phyloP scores from a whole-genome alignment of 1,284 basidiomycete species.

The Heterobasidion parviporum region DNA sequence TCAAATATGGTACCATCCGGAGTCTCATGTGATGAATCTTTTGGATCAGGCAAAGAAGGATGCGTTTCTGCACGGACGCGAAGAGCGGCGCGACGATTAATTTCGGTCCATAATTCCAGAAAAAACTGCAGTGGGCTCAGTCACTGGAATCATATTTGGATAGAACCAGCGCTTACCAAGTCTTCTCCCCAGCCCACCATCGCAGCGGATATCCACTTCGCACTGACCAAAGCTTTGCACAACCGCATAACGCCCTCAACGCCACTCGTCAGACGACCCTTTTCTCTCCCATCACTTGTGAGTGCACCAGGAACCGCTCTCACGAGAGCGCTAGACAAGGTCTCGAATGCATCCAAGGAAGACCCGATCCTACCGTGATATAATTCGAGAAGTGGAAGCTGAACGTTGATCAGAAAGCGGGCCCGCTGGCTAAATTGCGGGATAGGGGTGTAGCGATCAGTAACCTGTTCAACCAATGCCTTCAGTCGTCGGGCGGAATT shows the following conservation, averaged over 20 bases:
- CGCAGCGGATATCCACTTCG: slow-evolving; percentile 57
- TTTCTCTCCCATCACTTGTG: slow-evolving; percentile 45
- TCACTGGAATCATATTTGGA: neutral
- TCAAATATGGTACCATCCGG: slow-evolving; percentile 71
- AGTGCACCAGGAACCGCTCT: slow-evolving; percentile 89
- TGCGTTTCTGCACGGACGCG: slow-evolving; percentile 41
- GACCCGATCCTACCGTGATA: slow-evolving; percentile 76
- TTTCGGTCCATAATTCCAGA: slow-evolving; percentile 78
- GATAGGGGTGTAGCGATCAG: slow-evolving; percentile 88
- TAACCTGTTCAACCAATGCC: slow-evolving; percentile 82
- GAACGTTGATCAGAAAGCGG: slow-evolving; percentile 78
- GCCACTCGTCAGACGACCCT: slow-evolving; percentile 62
- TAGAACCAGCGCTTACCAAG: slow-evolving; percentile 42
- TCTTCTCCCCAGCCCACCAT: slow-evolving; percentile 84
- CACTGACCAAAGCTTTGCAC: slow-evolving; percentile 77
- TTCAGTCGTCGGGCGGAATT: slow-evolving; percentile 76
- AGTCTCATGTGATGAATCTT: slow-evolving; percentile 23
- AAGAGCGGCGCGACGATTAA: slow-evolving; percentile 50
- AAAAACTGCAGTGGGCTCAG: slow-evolving; percentile 57
- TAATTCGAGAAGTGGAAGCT: slow-evolving; percentile 75
- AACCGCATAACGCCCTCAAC: slow-evolving; percentile 74
- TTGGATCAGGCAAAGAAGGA: slow-evolving; percentile 40
- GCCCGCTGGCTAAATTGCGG: slow-evolving; percentile 73
- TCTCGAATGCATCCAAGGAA: slow-evolving; percentile 91
- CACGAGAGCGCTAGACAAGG: slow-evolving; percentile 78